Evolutionary conservation across 495 filamentous ascomycete species (phyloP).

Genomic region (Parmelia sp.): DNA sequence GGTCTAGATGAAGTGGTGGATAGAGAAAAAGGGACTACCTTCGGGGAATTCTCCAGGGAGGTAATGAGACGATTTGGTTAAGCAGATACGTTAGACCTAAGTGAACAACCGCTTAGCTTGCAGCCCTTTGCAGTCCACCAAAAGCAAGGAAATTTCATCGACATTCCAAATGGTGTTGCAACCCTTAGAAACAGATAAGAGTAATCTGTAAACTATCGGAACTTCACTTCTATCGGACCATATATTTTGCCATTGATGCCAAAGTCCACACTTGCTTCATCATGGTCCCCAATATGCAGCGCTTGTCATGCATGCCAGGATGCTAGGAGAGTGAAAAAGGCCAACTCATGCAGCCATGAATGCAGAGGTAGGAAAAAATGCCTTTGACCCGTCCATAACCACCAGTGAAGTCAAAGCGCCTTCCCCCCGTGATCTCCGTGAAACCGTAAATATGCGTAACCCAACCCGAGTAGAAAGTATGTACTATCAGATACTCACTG

Average conservation of each 20-base stretch:
- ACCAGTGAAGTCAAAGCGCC: conserved; percentile 2
- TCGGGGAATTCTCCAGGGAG: conserved; percentile 82
- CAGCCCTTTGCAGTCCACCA: too few relatives aligned
- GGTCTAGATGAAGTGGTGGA: conserved; percentile 85
- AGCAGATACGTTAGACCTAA: background rate
- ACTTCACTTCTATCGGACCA: background rate
- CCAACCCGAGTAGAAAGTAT: background rate
- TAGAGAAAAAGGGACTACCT: conserved; percentile 59
- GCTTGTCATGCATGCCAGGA: conserved; percentile 4
- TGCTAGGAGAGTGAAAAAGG: background rate
- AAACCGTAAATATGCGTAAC: background rate
- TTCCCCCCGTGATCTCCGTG: background rate
- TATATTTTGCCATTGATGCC: too few relatives aligned
- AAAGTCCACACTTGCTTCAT: background rate
- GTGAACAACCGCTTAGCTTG: background rate
- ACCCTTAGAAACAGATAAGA: background rate
- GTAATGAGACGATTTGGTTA: conserved; percentile 57
- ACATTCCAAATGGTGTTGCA: background rate
- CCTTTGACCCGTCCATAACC: background rate
- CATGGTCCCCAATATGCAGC: background rate
- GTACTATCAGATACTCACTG: background rate
- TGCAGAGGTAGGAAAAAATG: background rate
- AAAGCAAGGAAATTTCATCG: too few relatives aligned
- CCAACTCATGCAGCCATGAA: conserved; percentile 9
- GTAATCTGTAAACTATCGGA: background rate